Evolutionary conservation across 1,284 basidiomycete species (phyloP), one percentile per base, ranked within the genome.

Genomic region (Puccinia sorghi): DNA sequence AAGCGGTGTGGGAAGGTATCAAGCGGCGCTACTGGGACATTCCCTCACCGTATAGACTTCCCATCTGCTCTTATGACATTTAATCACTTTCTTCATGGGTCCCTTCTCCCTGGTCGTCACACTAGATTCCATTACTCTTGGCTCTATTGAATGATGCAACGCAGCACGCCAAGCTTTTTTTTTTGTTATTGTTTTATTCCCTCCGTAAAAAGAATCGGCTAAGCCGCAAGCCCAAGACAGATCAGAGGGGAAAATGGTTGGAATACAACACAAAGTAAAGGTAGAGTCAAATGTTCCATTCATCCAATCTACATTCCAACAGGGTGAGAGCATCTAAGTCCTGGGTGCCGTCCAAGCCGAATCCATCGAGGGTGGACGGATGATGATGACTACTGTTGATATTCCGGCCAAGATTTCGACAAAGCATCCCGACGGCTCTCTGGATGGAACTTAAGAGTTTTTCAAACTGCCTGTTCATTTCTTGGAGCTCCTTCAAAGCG

Each of bases 1-100:
- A 78, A n/a, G 75, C 66, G 13, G 57, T 78, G 20, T 78, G 75
- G 75, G 75, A 78, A 27, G 75, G 75, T 9, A 71, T 78, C 41
- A 69, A 59, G 46, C 75, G 75, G 11, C 50, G 75, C 20, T 78
- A 78, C 25, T 78, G 75, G 75, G 57, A 78, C 46, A 61, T 78
- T 20, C 75, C 75, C 27, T 70, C 52, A 1, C 67, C 66, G 17
- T 78, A 78, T 63, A 50, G 75, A n/a, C 57, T 78, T 13, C 75
- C 75, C 5, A 71, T 78, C 20, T 70, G 66, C 56, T 50, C 64
- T 25, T 70, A 54, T 20, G 67, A 78, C 59, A 22, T 79, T 54
- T 79, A 22, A 72, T 8, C 59, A 20, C 7, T 63, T 32, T 32
- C 59, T 3, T n/a, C 15, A 25, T 32, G 32, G 32, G 32, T 32